phyloP scores from a whole-genome alignment of 306 rosid species.

The Geum urbanum region DNA sequence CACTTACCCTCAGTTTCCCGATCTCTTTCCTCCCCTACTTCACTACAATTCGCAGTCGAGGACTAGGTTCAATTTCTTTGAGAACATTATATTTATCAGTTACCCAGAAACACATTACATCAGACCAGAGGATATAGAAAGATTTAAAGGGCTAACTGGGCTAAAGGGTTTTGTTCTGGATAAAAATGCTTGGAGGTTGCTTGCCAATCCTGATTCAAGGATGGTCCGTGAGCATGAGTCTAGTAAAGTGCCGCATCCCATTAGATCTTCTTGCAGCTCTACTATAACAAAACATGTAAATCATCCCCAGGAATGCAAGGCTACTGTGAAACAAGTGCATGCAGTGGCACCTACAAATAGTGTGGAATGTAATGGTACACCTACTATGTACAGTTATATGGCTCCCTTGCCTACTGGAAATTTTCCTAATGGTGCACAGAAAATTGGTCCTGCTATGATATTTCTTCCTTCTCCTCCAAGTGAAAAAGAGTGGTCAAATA shows the following conservation, averaged over 20 bases:
- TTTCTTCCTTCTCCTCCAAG: conserved; percentile 39
- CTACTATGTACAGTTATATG: conserved; percentile 13
- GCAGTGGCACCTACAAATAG: conserved; percentile 17
- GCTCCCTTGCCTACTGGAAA: background rate
- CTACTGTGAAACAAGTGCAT: conserved; percentile 19
- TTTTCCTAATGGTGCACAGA: conserved; percentile 8
- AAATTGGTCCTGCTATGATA: conserved; percentile 28
- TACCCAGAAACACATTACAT: conserved; percentile 35
- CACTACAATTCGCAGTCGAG: conserved; percentile 39
- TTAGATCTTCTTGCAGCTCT: conserved; percentile 18
- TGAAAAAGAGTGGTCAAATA: conserved; percentile 25
- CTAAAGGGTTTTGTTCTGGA: conserved; percentile 46
- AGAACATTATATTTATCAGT: conserved; percentile 37
- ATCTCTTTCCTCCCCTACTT: conserved; percentile 46
- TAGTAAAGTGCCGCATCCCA: conserved; percentile 21
- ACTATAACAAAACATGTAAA: conserved; percentile 21
- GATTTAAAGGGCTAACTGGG: conserved; percentile 68
- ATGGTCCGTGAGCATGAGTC: conserved; percentile 18
- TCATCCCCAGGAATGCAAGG: conserved; percentile 24
- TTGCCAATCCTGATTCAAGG: conserved; percentile 10
- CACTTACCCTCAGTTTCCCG: conserved; percentile 51
- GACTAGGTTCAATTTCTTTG: conserved; percentile 22
- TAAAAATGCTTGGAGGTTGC: conserved; percentile 37
- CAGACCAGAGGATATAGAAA: conserved; percentile 45
- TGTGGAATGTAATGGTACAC: conserved; percentile 21